Evolutionary conservation across 768 basidiomycete genomes (phyloP), one percentile per base, ranked within the genome.

Genomic region (Megacollybia marginata): DNA sequence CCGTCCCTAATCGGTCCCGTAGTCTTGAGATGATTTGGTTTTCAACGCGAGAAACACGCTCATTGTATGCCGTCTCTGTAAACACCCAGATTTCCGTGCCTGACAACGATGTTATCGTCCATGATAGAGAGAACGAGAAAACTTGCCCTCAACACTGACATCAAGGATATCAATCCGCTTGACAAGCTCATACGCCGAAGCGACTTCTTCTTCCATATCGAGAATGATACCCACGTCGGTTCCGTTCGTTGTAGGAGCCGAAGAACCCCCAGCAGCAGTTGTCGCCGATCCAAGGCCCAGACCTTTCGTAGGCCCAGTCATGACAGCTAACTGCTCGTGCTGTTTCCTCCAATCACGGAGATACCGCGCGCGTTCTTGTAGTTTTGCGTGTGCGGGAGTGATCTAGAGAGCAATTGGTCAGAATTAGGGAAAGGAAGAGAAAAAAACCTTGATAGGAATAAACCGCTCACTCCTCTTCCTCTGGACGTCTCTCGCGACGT

Each of bases 41-140:
- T 71, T 99, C 96, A 16, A 99, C 95, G 11, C 95, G 76, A 2
- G 96, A 88, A 20, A 98, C 94, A 18, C 94, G 85, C 66, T 98
- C 95, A 58, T 97, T 98, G 65, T 99, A 99, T 5, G 93, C 92
- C 49, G 91, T 92, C 68, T 98, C 96, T 2, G 94, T 94, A 0
- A 92, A 83, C 31, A 95, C 86, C 95, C 94, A 98, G 47, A 97
- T 95, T 65, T 97, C 92, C 13, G 91, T 93, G 2, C 96, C 95
- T 74, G 95, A 94, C 92, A 59, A 40, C 44, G 47, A 4, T 23
- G 45, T 16, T 28, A 46, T 33, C 28, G 52, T 42, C 15, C n/a
- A 34, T 51, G 43, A 55, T 38, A 38, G 34, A 33, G 19, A 48
- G 32, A 31, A 23, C 18, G 23, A 31, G 1, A 38, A 34, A 11